These are phyloP conservation scores for Pestalotiopsis sp. DNA, from an alignment of 2,329 filamentous ascomycete species.

Conservation along the genomic window DNA sequence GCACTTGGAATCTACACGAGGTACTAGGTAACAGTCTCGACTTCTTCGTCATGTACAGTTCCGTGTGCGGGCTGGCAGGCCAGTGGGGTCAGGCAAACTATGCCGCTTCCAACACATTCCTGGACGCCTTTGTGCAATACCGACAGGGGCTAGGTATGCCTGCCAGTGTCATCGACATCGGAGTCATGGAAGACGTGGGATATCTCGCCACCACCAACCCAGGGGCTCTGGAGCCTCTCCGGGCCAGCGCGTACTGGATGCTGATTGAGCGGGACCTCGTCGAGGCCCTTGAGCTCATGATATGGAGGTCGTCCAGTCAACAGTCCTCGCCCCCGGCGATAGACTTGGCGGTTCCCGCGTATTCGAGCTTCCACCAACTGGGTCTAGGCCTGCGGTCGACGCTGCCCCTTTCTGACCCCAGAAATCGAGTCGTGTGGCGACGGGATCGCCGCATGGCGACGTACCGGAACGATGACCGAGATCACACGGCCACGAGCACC, in stretches of 20 bases:
- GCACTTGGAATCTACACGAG: constrained; percentile 31
- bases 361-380: background rate
- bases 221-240: background rate
- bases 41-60: constrained; percentile 29
- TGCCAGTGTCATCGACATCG: constrained; percentile 36
- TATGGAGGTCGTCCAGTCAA: background rate
- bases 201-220: constrained; percentile 3
- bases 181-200: constrained; percentile 24
- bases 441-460: constrained; percentile 8
- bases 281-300: background rate
- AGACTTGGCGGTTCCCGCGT: background rate
- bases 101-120: constrained; percentile 34
- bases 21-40: constrained; percentile 14
- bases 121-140: constrained; percentile 32
- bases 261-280: background rate
- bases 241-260: background rate
- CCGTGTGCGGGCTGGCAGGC: constrained; percentile 24
- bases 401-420: constrained; percentile 2
- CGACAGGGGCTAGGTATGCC: constrained; percentile 28
- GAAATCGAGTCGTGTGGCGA: background rate
- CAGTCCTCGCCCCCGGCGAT: background rate
- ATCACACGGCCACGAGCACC: background rate
- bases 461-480: constrained; percentile 2
- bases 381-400: background rate
- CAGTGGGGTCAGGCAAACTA: constrained; percentile 32